Base-by-base conservation (phyloP, 2,329 filamentous ascomycete species). In the Diplodia seriata region DNA sequence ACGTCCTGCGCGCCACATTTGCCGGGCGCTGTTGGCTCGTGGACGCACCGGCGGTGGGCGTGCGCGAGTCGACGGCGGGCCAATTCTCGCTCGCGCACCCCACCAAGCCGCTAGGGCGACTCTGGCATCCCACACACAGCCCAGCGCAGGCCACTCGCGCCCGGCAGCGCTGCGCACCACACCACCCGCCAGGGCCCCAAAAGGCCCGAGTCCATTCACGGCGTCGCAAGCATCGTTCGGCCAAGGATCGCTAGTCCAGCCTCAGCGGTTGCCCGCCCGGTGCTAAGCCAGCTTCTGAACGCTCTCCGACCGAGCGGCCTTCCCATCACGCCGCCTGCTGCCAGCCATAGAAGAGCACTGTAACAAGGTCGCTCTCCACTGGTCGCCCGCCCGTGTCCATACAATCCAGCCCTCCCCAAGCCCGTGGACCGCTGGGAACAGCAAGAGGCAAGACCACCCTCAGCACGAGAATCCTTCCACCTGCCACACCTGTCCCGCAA, bases 261-360 rank as follows among this genome's bases (percentile, higher is more conserved):
- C 53, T 65, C 51, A 63, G 56, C 57, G 51, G 56, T 43, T 68
- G 56, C 66, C 66, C 70, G 61, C 56, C 29, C 66, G 69, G 64
- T 70, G 66, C 70, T 69, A 70, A 68, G 62, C 70, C 70, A 66
- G 69, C 70, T 62, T 70, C 68, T 70, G 69, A 70, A 70, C 68
- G 69, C 69, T 68, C 67, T 62, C 70, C 70, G 66, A 69, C 64
- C 68, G 53, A 62, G 66, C 63, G 67, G 40, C 62, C 67, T 63
- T n/a, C 63, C 57, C 66, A 55, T 66, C 55, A 68, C 66, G 70
- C 70, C 69, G 70, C 69, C 67, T 59, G 68, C 70, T 68, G 67
- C 65, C 56, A 57, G 57, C 50, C 69, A 55, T 68, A 53, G 67
- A 66, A 66, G 64, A 66, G 64, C 53, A 57, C 51, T 65, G 33